Evolutionary conservation across 768 basidiomycete species (phyloP).

Genomic region (Baorangia bicolor): DNA sequence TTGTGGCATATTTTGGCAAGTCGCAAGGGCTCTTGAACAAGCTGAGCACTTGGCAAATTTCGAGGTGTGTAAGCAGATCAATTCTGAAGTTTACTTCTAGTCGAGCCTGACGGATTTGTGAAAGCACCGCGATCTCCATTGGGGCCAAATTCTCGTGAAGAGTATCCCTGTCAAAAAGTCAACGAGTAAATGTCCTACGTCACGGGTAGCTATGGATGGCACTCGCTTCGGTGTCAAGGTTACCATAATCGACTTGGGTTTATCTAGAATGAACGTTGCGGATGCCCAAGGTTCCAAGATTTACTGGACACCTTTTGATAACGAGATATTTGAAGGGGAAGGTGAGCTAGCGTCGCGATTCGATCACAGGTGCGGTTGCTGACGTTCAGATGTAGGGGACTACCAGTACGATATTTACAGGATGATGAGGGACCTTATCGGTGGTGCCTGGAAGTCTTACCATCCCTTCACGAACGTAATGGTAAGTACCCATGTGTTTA

Average conservation of each 20-base stretch:
- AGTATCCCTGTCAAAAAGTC: conserved; percentile 39
- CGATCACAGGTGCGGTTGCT: neutral
- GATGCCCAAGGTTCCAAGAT: conserved; percentile 44
- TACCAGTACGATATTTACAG: conserved; percentile 96
- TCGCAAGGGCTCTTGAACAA: conserved; percentile 67
- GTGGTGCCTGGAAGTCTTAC: conserved; percentile 70
- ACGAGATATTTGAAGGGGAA: conserved; percentile 89
- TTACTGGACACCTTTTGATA: conserved; percentile 82
- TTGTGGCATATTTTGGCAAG: conserved; percentile 88
- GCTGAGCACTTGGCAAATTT: conserved; percentile 83
- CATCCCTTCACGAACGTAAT: conserved; percentile 87
- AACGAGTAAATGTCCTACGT: conserved; percentile 33
- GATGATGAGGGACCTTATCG: conserved; percentile 68
- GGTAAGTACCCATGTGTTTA: conserved; percentile 45
- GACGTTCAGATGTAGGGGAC: conserved; percentile 53
- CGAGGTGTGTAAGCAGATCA: conserved; percentile 58
- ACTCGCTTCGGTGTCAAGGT: conserved; percentile 63
- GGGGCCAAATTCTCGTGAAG: conserved; percentile 92
- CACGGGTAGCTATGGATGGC: conserved; percentile 62
- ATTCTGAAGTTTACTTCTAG: neutral
- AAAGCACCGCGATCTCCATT: conserved; percentile 98
- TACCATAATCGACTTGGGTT: conserved; percentile 92
- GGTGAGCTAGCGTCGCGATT: conserved; percentile 45
- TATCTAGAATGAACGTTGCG: conserved; percentile 76
- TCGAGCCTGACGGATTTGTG: neutral